Conservation (phyloP, 1,139 yeast genomes). For the Candida pseudoviswanathii region DNA sequence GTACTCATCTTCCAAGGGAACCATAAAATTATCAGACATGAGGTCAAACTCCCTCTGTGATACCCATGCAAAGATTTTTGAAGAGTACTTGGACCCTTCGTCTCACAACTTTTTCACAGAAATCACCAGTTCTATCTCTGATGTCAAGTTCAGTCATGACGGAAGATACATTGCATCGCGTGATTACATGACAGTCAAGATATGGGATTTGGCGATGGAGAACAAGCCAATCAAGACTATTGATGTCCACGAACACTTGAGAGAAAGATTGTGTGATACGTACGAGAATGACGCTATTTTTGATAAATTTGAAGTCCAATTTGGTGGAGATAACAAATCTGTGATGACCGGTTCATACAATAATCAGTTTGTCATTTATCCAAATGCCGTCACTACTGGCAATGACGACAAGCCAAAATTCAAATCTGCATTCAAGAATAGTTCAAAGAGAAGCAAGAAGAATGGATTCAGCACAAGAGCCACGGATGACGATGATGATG, state of each 20-base stretch:
- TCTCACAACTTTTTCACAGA: conserved; percentile 96
- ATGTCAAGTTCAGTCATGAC: conserved; percentile 88
- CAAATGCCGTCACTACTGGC: conserved; percentile 55
- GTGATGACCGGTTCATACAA: conserved; percentile 98
- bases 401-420: conserved; percentile 14
- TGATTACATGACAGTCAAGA: conserved; percentile 95
- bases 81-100: conserved; percentile 90
- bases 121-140: conserved; percentile 92
- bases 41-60: conserved; percentile 94
- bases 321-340: conserved; percentile 89
- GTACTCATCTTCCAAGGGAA: conserved; percentile 97
- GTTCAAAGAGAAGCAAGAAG: conserved; percentile 20
- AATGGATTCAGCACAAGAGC: conserved; percentile 25
- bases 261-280: conserved; percentile 93
- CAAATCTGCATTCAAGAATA: conserved; percentile 10
- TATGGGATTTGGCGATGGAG: conserved; percentile 99
- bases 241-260: conserved; percentile 91
- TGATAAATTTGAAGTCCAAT: conserved; percentile 96
- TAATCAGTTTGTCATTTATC: conserved; percentile 96
- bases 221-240: conserved; percentile 91
- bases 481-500: conserved; percentile 30
- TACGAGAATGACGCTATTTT: conserved; percentile 98
- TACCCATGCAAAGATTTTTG: conserved; percentile 83
- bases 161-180: conserved; percentile 95
- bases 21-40: conserved; percentile 96